Evolutionary conservation across 495 filamentous ascomycete species (phyloP).

Genomic region (Neurospora sp.): DNA sequence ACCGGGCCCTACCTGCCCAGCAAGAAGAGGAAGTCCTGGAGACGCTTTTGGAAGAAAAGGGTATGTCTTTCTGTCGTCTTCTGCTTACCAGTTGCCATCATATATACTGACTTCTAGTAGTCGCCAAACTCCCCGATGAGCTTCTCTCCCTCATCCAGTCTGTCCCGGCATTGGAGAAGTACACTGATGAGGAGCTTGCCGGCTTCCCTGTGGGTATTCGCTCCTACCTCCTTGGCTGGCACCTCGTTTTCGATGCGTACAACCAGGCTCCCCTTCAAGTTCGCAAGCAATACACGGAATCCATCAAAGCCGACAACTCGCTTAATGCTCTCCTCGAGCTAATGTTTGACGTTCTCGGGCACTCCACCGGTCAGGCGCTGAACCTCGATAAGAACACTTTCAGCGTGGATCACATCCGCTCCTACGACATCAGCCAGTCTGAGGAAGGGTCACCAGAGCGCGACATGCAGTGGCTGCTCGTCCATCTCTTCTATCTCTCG

Average conservation of each 20-base stretch:
- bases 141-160: constrained; percentile 56
- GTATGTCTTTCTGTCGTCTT: constrained; percentile 9
- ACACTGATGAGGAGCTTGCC: constrained; percentile 33
- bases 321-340: constrained; percentile 63
- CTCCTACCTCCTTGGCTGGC: constrained; percentile 85
- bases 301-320: constrained; percentile 64
- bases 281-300: constrained; percentile 63
- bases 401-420: constrained; percentile 52
- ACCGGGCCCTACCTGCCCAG: constrained; percentile 57
- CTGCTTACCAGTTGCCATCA: too few species aligned
- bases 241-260: constrained; percentile 82
- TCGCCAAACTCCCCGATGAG: constrained; percentile 56
- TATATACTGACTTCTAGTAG: constrained; percentile 17
- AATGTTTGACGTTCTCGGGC: constrained; percentile 71
- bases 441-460: constrained; percentile 48
- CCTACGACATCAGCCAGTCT: constrained; percentile 49
- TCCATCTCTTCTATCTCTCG: constrained; percentile 76
- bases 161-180: constrained; percentile 35
- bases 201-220: constrained; percentile 46
- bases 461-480: constrained; percentile 70
- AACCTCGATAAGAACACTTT: constrained; percentile 38
- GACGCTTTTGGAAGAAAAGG: constrained; percentile 61
- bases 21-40: constrained; percentile 84
- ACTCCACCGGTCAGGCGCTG: constrained; percentile 54
- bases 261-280: constrained; percentile 68